Conservation (phyloP, 805 yeast species). For the Saccharomycopsis lassenensis region DNA sequence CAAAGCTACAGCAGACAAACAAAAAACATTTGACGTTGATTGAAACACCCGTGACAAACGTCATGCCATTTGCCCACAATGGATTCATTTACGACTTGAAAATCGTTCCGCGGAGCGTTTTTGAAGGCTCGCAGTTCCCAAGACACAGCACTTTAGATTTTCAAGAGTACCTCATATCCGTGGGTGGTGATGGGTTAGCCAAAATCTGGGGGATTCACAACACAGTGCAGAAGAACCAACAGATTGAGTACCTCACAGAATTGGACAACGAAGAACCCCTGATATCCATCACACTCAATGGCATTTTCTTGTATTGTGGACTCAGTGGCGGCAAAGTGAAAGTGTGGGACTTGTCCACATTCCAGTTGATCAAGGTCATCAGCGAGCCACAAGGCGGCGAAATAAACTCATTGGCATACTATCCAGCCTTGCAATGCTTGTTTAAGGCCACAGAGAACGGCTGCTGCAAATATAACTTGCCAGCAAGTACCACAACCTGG, state of each 20-base stretch:
- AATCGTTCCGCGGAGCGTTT: slow-evolving; percentile 19
- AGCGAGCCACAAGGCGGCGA: slow-evolving; percentile 33
- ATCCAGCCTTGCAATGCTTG: slow-evolving; percentile 36
- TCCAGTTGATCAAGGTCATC: slow-evolving; percentile 48
- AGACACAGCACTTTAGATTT: slow-evolving; percentile 12
- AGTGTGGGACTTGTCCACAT: slow-evolving; percentile 80
- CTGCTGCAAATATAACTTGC: slow-evolving; percentile 8
- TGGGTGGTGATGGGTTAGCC: slow-evolving; percentile 89
- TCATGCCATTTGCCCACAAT: slow-evolving; percentile 76
- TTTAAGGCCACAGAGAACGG: slow-evolving; percentile 38
- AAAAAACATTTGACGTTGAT: slow-evolving; percentile 28
- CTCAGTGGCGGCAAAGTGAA: slow-evolving; percentile 62
- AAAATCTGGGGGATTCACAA: slow-evolving; percentile 58
- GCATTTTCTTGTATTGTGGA: slow-evolving; percentile 76
- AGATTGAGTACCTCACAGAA: slow-evolving; percentile 24
- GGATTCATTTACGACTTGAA: slow-evolving; percentile 67
- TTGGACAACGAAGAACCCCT: slow-evolving; percentile 62
- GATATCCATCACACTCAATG: slow-evolving; percentile 52
- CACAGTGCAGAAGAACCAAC: slow-evolving; percentile 11
- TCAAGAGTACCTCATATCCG: slow-evolving; percentile 40
- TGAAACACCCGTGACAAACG: slow-evolving; percentile 59
- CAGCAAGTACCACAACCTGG: slow-evolving; percentile 44
- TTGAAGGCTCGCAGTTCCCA: slow-evolving; percentile 13
- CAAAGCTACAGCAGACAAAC: slow-evolving; percentile 4
- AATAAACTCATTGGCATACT: slow-evolving; percentile 49